A percentile compares a stretch with the other conserved stretches of the same genome.
Conservation (phyloP, 2,329 filamentous ascomycete genomes). For the Dactylellina leptospora region DNA sequence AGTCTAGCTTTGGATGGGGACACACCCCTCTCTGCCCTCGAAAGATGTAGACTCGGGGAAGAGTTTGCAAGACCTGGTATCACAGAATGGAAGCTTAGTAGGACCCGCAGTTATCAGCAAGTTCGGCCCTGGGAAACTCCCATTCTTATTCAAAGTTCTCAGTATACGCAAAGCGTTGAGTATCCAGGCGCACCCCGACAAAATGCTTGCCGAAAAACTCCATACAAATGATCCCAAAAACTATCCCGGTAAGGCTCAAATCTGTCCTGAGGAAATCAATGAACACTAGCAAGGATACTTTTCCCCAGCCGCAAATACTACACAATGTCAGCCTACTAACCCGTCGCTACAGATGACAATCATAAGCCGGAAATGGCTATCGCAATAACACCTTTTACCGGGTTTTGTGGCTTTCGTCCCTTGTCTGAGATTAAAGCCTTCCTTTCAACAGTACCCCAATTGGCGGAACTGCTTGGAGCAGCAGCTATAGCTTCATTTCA, state of each 20-base stretch:
- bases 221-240: conserved; percentile 88
- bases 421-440: conserved; percentile 87
- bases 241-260: conserved; percentile 79
- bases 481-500: conserved; percentile 70
- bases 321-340: no score
- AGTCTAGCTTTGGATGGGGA: conserved; percentile 94
- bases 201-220: conserved; percentile 87
- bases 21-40: conserved; percentile 93
- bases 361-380: conserved; percentile 99
- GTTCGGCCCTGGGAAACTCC: conserved; percentile 79
- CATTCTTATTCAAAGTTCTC: conserved; percentile 97
- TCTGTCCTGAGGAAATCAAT: neutral
- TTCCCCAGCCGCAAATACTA: no score
- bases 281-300: no score
- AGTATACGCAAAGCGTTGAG: conserved; percentile 95
- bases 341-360: conserved; percentile 76
- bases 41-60: conserved; percentile 85
- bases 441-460: conserved; percentile 71
- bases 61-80: conserved; percentile 83
- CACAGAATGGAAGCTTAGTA: conserved; percentile 85
- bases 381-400: conserved; percentile 94
- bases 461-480: conserved; percentile 74
- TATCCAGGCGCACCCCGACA: conserved; percentile 96
- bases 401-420: conserved; percentile 92
- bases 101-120: conserved; percentile 75